phyloP scores from a whole-genome alignment of 1,139 yeast species.

The Kodamaea fungicola region DNA sequence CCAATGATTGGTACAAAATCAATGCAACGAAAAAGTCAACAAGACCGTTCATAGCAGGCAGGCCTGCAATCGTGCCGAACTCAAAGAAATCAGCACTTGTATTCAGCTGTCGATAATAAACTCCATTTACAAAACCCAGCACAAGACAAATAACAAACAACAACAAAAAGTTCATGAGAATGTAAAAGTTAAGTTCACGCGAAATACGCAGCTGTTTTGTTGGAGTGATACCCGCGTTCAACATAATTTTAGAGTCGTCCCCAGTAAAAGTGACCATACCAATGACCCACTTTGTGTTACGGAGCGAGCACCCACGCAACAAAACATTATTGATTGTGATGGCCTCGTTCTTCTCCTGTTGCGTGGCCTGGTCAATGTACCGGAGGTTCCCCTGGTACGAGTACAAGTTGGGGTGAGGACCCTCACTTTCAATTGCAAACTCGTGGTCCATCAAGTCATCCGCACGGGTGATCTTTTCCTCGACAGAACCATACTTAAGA shows the following conservation, averaged over 20 bases:
- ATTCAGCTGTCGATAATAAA: constrained; percentile 34
- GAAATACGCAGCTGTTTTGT: constrained; percentile 54
- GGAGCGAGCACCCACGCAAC: constrained; percentile 49
- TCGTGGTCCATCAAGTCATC: constrained; percentile 39
- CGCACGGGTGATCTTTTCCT: constrained; percentile 34
- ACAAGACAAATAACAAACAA: constrained; percentile 49
- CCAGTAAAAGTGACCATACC: constrained; percentile 55
- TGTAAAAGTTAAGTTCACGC: constrained; percentile 49
- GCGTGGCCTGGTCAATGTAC: constrained; percentile 18
- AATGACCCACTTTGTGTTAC: constrained; percentile 56
- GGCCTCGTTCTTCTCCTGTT: constrained; percentile 31
- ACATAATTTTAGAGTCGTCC: constrained; percentile 53
- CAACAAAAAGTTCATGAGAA: constrained; percentile 43
- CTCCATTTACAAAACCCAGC: constrained; percentile 52
- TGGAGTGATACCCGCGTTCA: constrained; percentile 57
- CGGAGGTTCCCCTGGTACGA: constrained; percentile 49
- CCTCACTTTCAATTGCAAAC: constrained; percentile 50
- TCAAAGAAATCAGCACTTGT: constrained; percentile 45
- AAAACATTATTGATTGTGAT: constrained; percentile 47
- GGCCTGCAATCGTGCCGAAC: constrained; percentile 48
- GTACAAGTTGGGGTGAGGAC: constrained; percentile 54
- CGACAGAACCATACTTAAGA: constrained; percentile 38
- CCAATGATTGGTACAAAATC: constrained; percentile 55
- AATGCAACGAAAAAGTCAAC: constrained; percentile 51
- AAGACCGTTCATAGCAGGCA: constrained; percentile 50